Conservation (phyloP, 1,284 basidiomycete species). For the Marasmius fiardii region DNA sequence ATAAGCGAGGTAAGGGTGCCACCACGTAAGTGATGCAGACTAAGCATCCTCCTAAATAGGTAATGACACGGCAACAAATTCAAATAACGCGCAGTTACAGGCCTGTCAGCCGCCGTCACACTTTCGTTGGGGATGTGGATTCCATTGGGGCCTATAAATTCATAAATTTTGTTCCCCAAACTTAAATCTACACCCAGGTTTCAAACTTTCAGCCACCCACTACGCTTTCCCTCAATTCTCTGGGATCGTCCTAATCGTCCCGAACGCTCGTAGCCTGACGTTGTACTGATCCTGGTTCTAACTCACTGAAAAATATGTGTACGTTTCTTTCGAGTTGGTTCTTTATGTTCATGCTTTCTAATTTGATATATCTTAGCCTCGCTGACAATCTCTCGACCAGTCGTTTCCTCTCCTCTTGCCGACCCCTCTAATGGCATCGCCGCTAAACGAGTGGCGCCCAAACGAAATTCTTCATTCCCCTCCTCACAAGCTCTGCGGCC, state of each 20-base stretch:
- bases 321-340: slow-evolving; percentile 11
- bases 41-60: too few species aligned
- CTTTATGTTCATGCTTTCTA: slow-evolving; percentile 5
- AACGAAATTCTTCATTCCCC: slow-evolving; percentile 52
- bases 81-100: too few species aligned
- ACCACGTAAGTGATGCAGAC: too few species aligned
- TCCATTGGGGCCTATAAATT: background rate
- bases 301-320: slow-evolving; percentile 25
- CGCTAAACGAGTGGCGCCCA: slow-evolving; percentile 22
- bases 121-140: background rate
- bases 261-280: too few species aligned
- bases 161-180: background rate
- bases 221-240: background rate
- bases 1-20: too few species aligned
- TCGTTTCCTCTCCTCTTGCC: slow-evolving; percentile 62
- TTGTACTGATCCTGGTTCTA: background rate
- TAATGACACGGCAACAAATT: too few species aligned
- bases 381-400: slow-evolving; percentile 36
- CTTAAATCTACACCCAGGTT: background rate
- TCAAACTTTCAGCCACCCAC: background rate
- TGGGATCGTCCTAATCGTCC: background rate
- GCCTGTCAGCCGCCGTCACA: background rate
- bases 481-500: slow-evolving; percentile 71
- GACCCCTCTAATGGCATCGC: slow-evolving; percentile 25
- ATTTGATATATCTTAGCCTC: slow-evolving; percentile 10